Evolutionary conservation across 2,329 filamentous ascomycete species (phyloP).

Genomic region (Aspergillus texensis): DNA sequence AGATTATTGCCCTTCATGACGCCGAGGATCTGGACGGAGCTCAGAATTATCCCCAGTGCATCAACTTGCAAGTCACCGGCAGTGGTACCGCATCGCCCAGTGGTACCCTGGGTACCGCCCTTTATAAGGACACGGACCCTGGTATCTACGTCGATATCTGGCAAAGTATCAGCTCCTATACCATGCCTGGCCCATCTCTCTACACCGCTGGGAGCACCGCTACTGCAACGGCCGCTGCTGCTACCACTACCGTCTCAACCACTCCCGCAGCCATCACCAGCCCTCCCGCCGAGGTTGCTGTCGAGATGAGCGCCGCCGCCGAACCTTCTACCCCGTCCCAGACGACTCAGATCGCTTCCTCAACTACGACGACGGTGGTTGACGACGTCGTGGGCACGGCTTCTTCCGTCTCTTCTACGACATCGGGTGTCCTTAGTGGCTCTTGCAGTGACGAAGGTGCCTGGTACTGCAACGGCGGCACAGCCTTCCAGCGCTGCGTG

Average conservation of each 20-base stretch:
- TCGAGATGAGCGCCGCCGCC: background rate
- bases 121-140: conserved; percentile 59
- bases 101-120: conserved; percentile 52
- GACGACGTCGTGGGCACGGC: background rate
- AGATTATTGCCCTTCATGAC: conserved; percentile 55
- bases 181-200: conserved; percentile 19
- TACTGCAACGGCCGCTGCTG: conserved; percentile 16
- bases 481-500: conserved; percentile 21
- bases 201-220: conserved; percentile 20
- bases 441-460: conserved; percentile 19
- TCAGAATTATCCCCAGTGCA: conserved; percentile 57
- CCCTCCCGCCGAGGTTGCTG: background rate
- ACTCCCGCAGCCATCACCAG: background rate
- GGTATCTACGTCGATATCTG: conserved; percentile 63
- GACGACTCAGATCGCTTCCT: background rate
- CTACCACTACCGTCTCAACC: background rate
- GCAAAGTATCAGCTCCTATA: conserved; percentile 17
- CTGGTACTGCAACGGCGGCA: conserved; percentile 28
- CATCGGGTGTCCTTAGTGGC: conserved; percentile 7
- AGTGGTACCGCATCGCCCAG: conserved; percentile 48
- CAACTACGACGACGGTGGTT: background rate
- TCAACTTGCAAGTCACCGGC: conserved; percentile 61
- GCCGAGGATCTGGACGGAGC: conserved; percentile 44
- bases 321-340: background rate
- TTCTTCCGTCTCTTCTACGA: background rate